Base-by-base conservation (phyloP, 176 grass and related monocot species). In the Puya raimondii region DNA sequence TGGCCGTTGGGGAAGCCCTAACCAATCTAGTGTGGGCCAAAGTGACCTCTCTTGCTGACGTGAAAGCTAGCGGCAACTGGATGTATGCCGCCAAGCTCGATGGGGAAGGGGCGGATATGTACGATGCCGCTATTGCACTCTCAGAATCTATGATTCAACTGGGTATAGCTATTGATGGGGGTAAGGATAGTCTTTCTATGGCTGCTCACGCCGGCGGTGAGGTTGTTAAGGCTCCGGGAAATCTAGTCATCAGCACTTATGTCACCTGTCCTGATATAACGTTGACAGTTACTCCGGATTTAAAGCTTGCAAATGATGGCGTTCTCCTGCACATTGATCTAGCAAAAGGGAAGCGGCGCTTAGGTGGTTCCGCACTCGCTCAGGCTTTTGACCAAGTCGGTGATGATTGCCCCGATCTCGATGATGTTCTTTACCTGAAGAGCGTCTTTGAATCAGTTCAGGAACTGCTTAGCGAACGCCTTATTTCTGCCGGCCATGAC, bases 141-240 rank as follows among this genome's bases (percentile, higher is more conserved):
- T 83, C 79, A 54, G 84, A 96, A 21, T 90, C 88, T 79, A 90
- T 96, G 93, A 92, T 92, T 78, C 73, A 90, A 77, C 87, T 90
- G 72, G 93, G 93, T 56, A 89, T 92, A 74, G 86, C 89, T 42
- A 96, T 92, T 12, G 89, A 92, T 79, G 89, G 89, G 49, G 89
- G 93, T 33, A 96, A 96, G 23, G 93, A 92, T 71, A 92, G 93
- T 85, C 88, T 96, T 74, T 96, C 93, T 54, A 96, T 90, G 93
- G 93, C 93, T 23, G 89, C 86, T 68, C 88, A 91, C 53, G 88
- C 74, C 21, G 76, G 79, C 58, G 84, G 84, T 53, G 89, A 97
- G 77, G 76, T 92, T 33, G 86, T 96, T 59, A 96, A 96, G 56
- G 89, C 89, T 64, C 89, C 93, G 11, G 89, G 93, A 76, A 97